Evolutionary conservation across 1,284 basidiomycete species (phyloP), one percentile per base, ranked within the genome.

Genomic region (Exobasidium rhododendri): DNA sequence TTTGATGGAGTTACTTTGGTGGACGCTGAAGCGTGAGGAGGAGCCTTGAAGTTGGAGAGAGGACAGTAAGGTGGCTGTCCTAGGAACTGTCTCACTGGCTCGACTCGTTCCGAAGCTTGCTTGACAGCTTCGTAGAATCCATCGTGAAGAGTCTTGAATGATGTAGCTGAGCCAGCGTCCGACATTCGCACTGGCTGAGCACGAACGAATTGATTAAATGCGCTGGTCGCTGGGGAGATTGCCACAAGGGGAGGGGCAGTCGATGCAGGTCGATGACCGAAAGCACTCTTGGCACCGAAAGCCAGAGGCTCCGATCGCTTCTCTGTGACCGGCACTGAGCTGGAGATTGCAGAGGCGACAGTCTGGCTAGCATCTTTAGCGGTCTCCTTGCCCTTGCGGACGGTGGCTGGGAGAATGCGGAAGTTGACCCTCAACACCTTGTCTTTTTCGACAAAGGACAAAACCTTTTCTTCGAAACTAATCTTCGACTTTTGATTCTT

Each of bases 91-190:
- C 35, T 7, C 10, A 7, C 7, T 17, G 35, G 10, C 7, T 7
- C 10, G 24, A 50, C 47, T 30, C n/a, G 7, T 6, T 30, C n/a
- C 47, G 29, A 50, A 30, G 47, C 7, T 24, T 26, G 29, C 22
- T 50, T 30, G 29, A 50, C 29, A 24, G 47, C 22, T 24, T 50
- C 47, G n/a, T 30, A n/a, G 47, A 24, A 50, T n/a, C 47, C 47
- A 26, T 30, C 29, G 24, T 24, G 24, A 24, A 50, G 24, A 7
- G 24, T 50, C 47, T 30, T 30, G 24, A 30, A 24, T 7, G 47
- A 24, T 50, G 29, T 7, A 26, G 47, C 47, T 50, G 24, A 50
- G 47, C 47, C 47, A 14, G 24, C 47, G n/a, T n/a, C n/a, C 7
- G 24, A 7, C 7, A 17, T 40, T 10, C 47, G 29, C 7, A n/a